Evolutionary conservation across 805 yeast genomes (phyloP), one percentile per base, ranked within the genome.

Genomic region (Barnettozyma botsteinii): DNA sequence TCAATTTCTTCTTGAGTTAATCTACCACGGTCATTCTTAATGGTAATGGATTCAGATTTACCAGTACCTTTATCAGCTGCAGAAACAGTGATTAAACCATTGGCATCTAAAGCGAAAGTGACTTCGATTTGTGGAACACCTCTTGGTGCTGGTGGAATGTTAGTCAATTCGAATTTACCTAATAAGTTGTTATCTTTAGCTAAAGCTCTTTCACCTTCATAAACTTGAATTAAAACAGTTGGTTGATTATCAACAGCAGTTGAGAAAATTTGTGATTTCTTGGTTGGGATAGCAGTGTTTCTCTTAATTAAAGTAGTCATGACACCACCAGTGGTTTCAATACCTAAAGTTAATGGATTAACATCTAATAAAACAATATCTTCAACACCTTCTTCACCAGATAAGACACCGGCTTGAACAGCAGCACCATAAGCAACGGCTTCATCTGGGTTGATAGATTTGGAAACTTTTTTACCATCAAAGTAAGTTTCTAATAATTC

Each of bases 391-490:
- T 83, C 88, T 69, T 89, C 96, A 67, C 98, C 98, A 41, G 95
- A 80, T 51, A 91, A 73, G 55, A 91, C 94, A 73, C 98, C 98
- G 43, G 96, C 98, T 74, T 91, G 98, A 49, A 91, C 97, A 49
- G 98, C 97, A 47, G 98, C 98, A 78, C 98, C 98, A 59, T 81
- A 91, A 32, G 98, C 98, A 60, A 91, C 98, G 64, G 98, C 98
- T 75, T 91, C 98, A 72, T 91, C 98, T 49, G 98, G 98, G 75
- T 91, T 91, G 61, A 91, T 91, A 59, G 96, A 91, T 78, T 89
- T 91, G 53, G 95, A 86, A 51, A 95, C 91, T 70, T 88, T 88
- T 77, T 93, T 91, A 58, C 96, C 96, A 60, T 83, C 80, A 63
- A 91, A 91, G 77, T 69, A 88, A 50, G 82, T 76, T 70, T 91